phyloP scores from a whole-genome alignment of 352 stramenopile genomes.

The Globisporangium heterothallicum region DNA sequence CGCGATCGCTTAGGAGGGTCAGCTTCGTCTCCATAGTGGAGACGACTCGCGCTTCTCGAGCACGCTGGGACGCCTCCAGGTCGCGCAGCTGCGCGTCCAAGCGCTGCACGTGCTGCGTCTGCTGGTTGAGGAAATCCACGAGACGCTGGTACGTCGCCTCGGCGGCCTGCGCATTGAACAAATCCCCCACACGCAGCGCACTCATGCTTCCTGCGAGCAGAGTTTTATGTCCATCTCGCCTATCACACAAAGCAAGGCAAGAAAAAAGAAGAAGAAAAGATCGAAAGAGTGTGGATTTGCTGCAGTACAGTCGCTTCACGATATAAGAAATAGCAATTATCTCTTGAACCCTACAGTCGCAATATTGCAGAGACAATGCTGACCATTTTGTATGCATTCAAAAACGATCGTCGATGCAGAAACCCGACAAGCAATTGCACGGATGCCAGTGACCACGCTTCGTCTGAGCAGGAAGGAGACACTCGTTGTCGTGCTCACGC shows the following conservation, averaged over 20 bases:
- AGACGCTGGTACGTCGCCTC: conserved; percentile 49
- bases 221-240: neutral
- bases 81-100: conserved; percentile 25
- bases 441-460: too few species aligned
- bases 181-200: conserved; percentile 24
- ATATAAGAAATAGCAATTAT: too few species aligned
- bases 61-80: conserved; percentile 20
- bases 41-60: neutral
- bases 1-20: neutral
- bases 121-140: conserved; percentile 57
- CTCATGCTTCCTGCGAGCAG: neutral
- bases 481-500: too few species aligned
- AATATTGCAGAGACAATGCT: too few species aligned
- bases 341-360: too few species aligned
- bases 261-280: too few species aligned
- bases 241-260: neutral
- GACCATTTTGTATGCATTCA: too few species aligned
- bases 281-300: too few species aligned
- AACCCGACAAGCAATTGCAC: too few species aligned
- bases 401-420: too few species aligned
- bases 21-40: neutral
- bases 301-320: too few species aligned
- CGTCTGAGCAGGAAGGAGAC: too few species aligned
- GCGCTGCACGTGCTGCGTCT: conserved; percentile 32
- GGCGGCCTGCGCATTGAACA: conserved; percentile 50